phyloP scores from a whole-genome alignment of 2,329 filamentous ascomycete species.

The Arthrobotrys sphaeroides region DNA sequence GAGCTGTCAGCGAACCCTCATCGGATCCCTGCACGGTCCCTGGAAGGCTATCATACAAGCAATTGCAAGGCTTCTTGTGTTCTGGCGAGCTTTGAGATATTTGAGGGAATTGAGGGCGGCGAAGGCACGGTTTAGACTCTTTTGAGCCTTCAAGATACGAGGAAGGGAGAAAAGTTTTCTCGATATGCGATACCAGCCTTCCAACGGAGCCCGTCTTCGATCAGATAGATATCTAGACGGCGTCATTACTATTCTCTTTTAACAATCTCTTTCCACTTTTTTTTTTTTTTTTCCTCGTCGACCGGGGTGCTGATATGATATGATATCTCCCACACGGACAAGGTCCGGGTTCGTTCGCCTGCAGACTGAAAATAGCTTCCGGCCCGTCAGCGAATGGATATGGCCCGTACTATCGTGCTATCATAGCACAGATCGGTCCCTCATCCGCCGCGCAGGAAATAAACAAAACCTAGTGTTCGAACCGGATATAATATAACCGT shows the following conservation, averaged over 20 bases:
- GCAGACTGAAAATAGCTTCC: slow-evolving; percentile 51
- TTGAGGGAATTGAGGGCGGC: slow-evolving; percentile 49
- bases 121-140: background rate
- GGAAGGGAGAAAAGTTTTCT: slow-evolving; percentile 24
- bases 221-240: slow-evolving; percentile 12
- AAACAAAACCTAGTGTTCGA: slow-evolving; percentile 38
- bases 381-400: slow-evolving; percentile 43
- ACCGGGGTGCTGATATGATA: slow-evolving; percentile 36
- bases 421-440: slow-evolving; percentile 17
- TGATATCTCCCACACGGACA: slow-evolving; percentile 46
- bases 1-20: background rate
- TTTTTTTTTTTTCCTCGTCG: slow-evolving; percentile 6
- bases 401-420: background rate
- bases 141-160: slow-evolving; percentile 3
- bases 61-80: slow-evolving; percentile 21
- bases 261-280: background rate
- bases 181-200: slow-evolving; percentile 34
- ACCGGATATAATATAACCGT: slow-evolving; percentile 13
- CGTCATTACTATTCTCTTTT: background rate
- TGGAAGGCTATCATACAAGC: slow-evolving; percentile 34
- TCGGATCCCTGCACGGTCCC: slow-evolving; percentile 18
- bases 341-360: slow-evolving; percentile 39
- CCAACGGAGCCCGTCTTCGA: background rate
- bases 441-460: background rate
- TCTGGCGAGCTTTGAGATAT: slow-evolving; percentile 42